Conservation (phyloP, 116 monocot species). For the Phalaenopsis hybrid region DNA sequence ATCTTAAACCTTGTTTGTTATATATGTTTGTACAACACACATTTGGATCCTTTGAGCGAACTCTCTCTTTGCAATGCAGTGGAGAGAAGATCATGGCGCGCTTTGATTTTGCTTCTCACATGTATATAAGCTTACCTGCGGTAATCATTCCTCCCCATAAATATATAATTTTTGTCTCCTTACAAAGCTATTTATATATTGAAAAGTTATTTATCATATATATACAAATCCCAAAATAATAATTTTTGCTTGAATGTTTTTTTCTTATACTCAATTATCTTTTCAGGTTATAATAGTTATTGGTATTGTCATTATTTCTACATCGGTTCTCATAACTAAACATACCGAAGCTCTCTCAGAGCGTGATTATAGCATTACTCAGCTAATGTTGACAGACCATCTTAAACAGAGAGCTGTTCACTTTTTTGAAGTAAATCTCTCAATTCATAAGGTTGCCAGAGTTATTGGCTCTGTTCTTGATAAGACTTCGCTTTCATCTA, state of each 20-base stretch:
- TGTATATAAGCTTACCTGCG: neutral
- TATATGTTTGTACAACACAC: neutral
- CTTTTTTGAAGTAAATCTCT: conserved; percentile 2
- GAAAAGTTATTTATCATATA: neutral
- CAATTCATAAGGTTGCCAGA: neutral
- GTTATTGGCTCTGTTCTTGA: neutral
- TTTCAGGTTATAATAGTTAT: conserved; percentile 8
- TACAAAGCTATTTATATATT: neutral
- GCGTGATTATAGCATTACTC: neutral
- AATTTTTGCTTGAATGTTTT: neutral
- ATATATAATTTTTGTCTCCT: neutral
- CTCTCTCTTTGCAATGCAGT: conserved; percentile 4
- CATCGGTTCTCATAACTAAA: neutral
- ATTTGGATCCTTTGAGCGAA: neutral
- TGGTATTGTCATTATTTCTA: neutral
- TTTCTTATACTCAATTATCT: neutral
- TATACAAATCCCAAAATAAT: neutral
- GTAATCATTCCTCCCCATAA: neutral
- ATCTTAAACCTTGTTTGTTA: neutral
- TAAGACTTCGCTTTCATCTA: neutral
- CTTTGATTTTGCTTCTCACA: neutral
- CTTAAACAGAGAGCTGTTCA: neutral
- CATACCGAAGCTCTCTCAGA: neutral
- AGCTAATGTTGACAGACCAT: neutral
- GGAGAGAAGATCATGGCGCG: neutral